These are phyloP conservation scores for Phytopythium kandeliae DNA, from an alignment of 352 stramenopile species.

Conservation along the genomic window DNA sequence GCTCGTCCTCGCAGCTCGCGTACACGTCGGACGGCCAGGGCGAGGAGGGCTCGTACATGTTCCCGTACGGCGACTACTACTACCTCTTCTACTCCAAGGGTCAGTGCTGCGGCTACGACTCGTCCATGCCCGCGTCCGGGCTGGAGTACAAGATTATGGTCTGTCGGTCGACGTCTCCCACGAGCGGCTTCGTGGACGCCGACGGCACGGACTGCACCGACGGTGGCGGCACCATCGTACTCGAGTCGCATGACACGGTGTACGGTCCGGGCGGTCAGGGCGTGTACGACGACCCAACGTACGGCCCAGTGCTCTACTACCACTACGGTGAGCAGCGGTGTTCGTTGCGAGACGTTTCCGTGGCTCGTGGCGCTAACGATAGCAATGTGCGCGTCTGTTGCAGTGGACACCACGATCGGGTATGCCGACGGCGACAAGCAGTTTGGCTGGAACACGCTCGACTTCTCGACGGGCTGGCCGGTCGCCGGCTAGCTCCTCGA, in stretches of 20 bases:
- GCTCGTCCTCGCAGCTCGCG: constrained; percentile 12
- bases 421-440: constrained; percentile 43
- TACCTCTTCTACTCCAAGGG: constrained; percentile 44
- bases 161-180: constrained; percentile 12
- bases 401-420: constrained; percentile 38
- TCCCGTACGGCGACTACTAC: constrained; percentile 27
- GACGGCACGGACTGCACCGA: constrained; percentile 23
- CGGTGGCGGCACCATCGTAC: constrained; percentile 36
- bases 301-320: constrained; percentile 44
- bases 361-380: too few relatives aligned
- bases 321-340: constrained; percentile 52
- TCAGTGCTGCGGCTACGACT: constrained; percentile 27
- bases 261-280: constrained; percentile 43
- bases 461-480: constrained; percentile 42
- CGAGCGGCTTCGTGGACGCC: constrained; percentile 31
- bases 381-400: neutral
- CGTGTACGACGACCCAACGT: constrained; percentile 35
- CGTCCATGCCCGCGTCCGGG: constrained; percentile 22
- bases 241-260: constrained; percentile 33
- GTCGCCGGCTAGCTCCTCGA: constrained; percentile 2
- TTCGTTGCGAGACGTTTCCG: too few relatives aligned
- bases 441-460: constrained; percentile 49
- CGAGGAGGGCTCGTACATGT: constrained; percentile 33
- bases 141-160: constrained; percentile 15
- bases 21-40: constrained; percentile 20